Base-by-base conservation (phyloP, 2,329 filamentous ascomycete genomes). In the Paramyrothecium roridum region DNA sequence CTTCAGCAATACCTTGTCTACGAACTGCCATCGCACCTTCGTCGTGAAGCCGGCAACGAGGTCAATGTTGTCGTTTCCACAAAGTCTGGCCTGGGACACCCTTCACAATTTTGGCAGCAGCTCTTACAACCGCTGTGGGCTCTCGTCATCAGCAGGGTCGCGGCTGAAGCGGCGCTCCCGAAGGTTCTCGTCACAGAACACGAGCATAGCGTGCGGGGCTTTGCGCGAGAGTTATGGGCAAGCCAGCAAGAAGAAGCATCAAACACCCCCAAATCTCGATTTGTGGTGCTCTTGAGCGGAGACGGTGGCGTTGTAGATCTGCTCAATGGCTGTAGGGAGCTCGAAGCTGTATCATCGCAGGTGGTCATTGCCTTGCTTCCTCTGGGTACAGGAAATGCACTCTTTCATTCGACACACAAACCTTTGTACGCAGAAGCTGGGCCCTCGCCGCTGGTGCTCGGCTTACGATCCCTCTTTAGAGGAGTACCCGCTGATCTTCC, bases 221-320 rank as follows among this genome's bases (percentile, higher is more conserved):
- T 96, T 53, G 83, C 88, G 0, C 63, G 60, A 3, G 48, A 61
- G 2, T 61, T 78, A 13, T 69, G 73, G 65, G 52, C 62, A 67
- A 43, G 64, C 70, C 21, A 73, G 4, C 47, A 55, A 54, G 71
- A 52, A 2, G 16, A 11, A 10, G 77, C 77, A 1, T 60, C 72
- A 6, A 61, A 50, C 10, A 19, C 45, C 2, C n/a, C 34, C 1
- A 16, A 68, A n/a, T 54, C 55, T n/a, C 54, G 58, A 52, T 86
- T 86, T 0, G 79, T 97, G 23, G 73, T 97, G 30, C 80, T 98
- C 13, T 79, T 97, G 6, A 93, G 89, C 50, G 93, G 93, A 8
- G 93, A 98, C 69, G 93, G 93, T 16, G 93, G 92, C 7, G 72
- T 96, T 2, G 82, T 92, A 19, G 93, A 98, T 63, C 76, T 95